These are phyloP conservation scores for Phoma sp. DNA, from an alignment of 2,329 filamentous ascomycete species.

Conservation along the genomic window DNA sequence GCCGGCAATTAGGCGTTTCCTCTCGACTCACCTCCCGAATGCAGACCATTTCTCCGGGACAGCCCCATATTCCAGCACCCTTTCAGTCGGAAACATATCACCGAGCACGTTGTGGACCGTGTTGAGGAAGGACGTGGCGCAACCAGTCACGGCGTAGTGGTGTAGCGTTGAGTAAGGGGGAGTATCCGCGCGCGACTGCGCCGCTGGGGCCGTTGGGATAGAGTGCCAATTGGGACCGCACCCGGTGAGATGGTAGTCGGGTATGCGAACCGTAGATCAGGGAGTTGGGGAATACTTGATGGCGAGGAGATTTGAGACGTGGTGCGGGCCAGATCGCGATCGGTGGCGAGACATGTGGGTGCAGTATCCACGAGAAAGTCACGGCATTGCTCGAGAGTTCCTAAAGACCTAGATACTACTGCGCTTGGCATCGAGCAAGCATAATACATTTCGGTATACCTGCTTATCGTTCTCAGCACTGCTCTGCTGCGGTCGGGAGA, in stretches of 20 bases:
- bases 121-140: background rate
- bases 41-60: background rate
- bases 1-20: background rate
- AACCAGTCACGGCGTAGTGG: background rate
- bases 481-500: background rate
- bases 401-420: too few relatives aligned
- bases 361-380: too few relatives aligned
- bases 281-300: too few relatives aligned
- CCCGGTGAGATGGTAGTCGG: background rate
- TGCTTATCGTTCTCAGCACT: background rate
- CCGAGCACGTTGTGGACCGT: background rate
- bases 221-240: background rate
- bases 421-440: too few relatives aligned
- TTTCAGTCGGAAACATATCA: constrained; percentile 3
- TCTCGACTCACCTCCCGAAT: background rate
- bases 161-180: constrained; percentile 3
- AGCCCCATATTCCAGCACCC: background rate
- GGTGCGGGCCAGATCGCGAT: too few relatives aligned
- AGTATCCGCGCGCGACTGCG: background rate
- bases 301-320: too few relatives aligned
- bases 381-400: too few relatives aligned
- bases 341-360: too few relatives aligned
- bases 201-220: background rate
- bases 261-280: background rate
- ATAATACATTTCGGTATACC: too few relatives aligned